Base-by-base conservation (phyloP, 345 rosid species). In the Brassica carinata region DNA sequence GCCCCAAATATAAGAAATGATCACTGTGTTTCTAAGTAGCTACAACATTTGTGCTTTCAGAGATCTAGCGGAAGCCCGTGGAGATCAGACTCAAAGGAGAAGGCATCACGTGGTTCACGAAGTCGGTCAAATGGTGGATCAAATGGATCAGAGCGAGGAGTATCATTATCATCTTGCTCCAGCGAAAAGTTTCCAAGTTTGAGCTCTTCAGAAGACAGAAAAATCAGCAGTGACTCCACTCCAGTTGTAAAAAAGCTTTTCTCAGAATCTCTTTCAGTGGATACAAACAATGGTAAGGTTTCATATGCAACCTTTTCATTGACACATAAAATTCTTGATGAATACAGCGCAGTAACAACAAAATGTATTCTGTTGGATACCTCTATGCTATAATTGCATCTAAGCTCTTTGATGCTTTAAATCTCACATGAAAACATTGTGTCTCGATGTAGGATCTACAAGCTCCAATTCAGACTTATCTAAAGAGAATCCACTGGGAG, bases 91-190 rank as follows among this genome's bases (percentile, higher is more conserved):
- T 85, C 88, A 23, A 80, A 87, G 74, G 89, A 79, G 23, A 80
- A 75, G 9, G 77, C 90, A 67, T 88, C 93, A 62, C 87, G 85
- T 75, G 78, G 83, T 76, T 78, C 79, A 63, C 81, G 85, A 85
- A 89, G 88, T 83, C 89, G 34, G 78, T 86, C 92, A 72, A 87
- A 89, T 72, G 89, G 88, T 83, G 88, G 34, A 76, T 86, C 92
- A 72, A 87, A 89, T 72, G 89, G 92, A 58, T 76, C 84, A 61
- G 86, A 78, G 58, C 85, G 81, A 40, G 85, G 87, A 74, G 78
- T 70, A 19, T 86, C 89, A 31, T 85, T 69, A 19, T 86, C 89
- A 36, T 85, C 90, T 59, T 64, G 83, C 69, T 76, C 79, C 31
- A 83, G 51, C 67, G 64, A 77, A 67, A 76, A 80, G 8, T 51